phyloP scores from a whole-genome alignment of 2,329 filamentous ascomycete genomes.

The Aureobasidium sp. region DNA sequence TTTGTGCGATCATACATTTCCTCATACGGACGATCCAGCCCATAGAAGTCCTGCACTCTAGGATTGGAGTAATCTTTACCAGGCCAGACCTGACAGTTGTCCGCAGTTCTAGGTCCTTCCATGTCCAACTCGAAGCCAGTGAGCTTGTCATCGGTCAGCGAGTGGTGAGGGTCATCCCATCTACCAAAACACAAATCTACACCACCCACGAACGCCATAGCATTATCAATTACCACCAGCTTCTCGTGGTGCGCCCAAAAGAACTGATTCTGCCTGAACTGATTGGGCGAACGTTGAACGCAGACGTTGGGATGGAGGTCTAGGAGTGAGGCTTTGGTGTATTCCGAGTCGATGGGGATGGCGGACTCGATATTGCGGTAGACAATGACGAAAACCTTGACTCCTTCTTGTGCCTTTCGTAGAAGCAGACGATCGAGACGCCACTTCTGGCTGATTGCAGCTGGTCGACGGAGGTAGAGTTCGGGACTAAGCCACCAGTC shows the following conservation, averaged over 20 bases:
- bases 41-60: slow-evolving; percentile 89
- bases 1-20: slow-evolving; percentile 96
- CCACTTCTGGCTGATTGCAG: slow-evolving; percentile 97
- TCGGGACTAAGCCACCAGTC: slow-evolving; percentile 99
- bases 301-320: slow-evolving; percentile 96
- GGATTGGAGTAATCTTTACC: slow-evolving; percentile 99
- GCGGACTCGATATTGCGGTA: slow-evolving; percentile 97
- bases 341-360: slow-evolving; percentile 95
- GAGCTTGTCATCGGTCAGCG: slow-evolving; percentile 83
- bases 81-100: slow-evolving; percentile 92
- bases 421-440: slow-evolving; percentile 88
- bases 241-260: slow-evolving; percentile 99
- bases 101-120: slow-evolving; percentile 73
- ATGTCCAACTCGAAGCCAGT: slow-evolving; percentile 80
- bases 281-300: slow-evolving; percentile 91
- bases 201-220: slow-evolving; percentile 88
- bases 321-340: slow-evolving; percentile 92
- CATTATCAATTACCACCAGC: slow-evolving; percentile 93
- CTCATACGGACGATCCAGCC: slow-evolving; percentile 87
- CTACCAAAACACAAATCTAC: slow-evolving; percentile 95
- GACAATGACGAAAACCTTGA: slow-evolving; percentile 96
- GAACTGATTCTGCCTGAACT: slow-evolving; percentile 98
- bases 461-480: slow-evolving; percentile 86
- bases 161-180: slow-evolving; percentile 94
- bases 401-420: slow-evolving; percentile 85